Evolutionary conservation across 1,139 yeast species (phyloP).

Genomic region (Kodamaea fungicola): DNA sequence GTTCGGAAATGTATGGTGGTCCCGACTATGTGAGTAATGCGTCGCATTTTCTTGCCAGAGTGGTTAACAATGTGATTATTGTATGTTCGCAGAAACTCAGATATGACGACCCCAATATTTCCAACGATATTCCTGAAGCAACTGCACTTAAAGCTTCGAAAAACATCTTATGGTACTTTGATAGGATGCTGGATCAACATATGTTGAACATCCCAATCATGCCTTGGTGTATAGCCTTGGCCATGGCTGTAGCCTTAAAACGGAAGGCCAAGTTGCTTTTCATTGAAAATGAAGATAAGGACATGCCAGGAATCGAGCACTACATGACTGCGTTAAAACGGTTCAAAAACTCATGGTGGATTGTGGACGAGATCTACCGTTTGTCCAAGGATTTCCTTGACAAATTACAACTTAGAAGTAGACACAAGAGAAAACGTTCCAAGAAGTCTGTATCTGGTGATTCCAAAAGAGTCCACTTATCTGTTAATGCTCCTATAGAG

Average conservation of each 20-base stretch:
- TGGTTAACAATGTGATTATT: constrained; percentile 26
- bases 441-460: not conserved
- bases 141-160: constrained; percentile 21
- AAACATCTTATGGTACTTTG: constrained; percentile 26
- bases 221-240: constrained; percentile 26
- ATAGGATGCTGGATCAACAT: constrained; percentile 17
- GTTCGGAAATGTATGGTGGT: constrained; percentile 4
- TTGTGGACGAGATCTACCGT: constrained; percentile 27
- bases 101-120: constrained; percentile 22
- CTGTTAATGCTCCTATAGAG: not conserved
- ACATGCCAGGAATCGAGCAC: constrained; percentile 13
- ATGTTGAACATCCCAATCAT: constrained; percentile 25
- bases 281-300: constrained; percentile 3
- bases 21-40: constrained; percentile 16
- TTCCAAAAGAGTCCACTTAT: not conserved
- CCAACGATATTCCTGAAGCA: constrained; percentile 23
- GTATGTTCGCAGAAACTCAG: constrained; percentile 26
- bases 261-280: constrained; percentile 11
- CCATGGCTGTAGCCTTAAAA: constrained; percentile 19
- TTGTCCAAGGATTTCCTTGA: constrained; percentile 22
- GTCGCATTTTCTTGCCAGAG: constrained; percentile 22
- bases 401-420: constrained; percentile 14
- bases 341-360: constrained; percentile 25
- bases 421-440: constrained; percentile 6
- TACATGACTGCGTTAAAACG: constrained; percentile 20